Evolutionary conservation across 305 asterid species (phyloP).

Genomic region (Fraxinus paxiana): DNA sequence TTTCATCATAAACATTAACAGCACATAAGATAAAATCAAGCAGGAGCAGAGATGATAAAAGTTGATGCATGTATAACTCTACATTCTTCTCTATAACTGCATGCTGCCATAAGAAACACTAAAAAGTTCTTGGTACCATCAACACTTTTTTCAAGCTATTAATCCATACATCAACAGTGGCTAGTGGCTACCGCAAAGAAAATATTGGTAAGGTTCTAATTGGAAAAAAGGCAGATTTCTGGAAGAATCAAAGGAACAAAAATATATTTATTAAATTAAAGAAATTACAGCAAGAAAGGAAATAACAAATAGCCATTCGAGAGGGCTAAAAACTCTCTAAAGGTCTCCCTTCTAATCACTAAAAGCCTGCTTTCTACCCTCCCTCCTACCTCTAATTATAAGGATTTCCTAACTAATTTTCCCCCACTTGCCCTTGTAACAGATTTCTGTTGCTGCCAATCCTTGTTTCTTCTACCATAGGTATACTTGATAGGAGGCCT

Average conservation of each 20-base stretch:
- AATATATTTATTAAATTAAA: too few species aligned
- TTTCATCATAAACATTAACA: neutral
- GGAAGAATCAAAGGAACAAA: neutral
- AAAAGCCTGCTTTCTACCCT: neutral
- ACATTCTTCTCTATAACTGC: neutral
- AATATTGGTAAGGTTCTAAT: neutral
- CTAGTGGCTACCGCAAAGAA: neutral
- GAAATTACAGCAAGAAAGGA: neutral
- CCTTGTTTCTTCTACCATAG: neutral
- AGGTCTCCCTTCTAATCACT: neutral
- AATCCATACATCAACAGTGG: neutral
- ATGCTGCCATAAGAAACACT: neutral
- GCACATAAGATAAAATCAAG: neutral
- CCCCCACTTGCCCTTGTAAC: neutral
- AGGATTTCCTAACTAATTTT: neutral
- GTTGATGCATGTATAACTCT: neutral
- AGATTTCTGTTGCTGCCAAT: neutral
- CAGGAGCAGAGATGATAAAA: neutral
- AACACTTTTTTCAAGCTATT: neutral
- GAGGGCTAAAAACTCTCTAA: neutral
- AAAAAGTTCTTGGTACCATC: neutral
- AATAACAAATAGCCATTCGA: neutral
- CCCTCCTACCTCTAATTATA: neutral
- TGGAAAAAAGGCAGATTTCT: neutral
- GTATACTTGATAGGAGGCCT: neutral